These are phyloP conservation scores for Coemansia sp. DNA, from an alignment of 192 early-diverging fungal genomes.

Conservation along the genomic window DNA sequence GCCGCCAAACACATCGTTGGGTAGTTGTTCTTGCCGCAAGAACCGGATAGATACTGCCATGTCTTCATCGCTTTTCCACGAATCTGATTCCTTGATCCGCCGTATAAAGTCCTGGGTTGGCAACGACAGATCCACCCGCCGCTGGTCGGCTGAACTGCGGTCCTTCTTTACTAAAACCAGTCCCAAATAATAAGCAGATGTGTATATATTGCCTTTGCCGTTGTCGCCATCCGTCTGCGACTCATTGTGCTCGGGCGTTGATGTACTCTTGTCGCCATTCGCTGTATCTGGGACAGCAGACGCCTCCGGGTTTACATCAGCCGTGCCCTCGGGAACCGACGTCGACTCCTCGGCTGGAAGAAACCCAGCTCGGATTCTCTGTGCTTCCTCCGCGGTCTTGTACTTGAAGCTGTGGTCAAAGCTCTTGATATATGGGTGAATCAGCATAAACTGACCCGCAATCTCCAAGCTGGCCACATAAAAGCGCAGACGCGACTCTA, in stretches of 20 bases:
- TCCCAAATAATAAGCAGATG: conserved; percentile 90
- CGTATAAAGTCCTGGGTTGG: conserved; percentile 82
- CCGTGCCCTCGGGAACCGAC: conserved; percentile 5
- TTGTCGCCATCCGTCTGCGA: not conserved
- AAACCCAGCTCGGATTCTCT: conserved; percentile 66
- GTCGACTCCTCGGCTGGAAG: conserved; percentile 6
- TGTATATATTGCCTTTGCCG: conserved; percentile 34
- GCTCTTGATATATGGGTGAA: conserved; percentile 90
- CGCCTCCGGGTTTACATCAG: not conserved
- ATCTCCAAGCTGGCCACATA: conserved; percentile 81
- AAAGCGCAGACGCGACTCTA: conserved; percentile 89
- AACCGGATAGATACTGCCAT: conserved; percentile 47
- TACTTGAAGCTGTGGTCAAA: conserved; percentile 70
- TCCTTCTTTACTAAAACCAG: conserved; percentile 63
- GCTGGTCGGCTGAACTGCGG: conserved; percentile 53
- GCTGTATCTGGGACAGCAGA: not conserved
- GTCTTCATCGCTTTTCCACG: conserved; percentile 35
- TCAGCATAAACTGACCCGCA: conserved; percentile 67
- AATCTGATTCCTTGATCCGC: conserved; percentile 62
- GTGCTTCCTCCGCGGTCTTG: conserved; percentile 64
- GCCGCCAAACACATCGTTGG: conserved; percentile 47
- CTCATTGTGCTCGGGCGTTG: not conserved
- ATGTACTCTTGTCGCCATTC: conserved; percentile 2
- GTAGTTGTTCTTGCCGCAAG: conserved; percentile 40
- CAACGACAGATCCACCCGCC: conserved; percentile 75